Evolutionary conservation across 2,329 filamentous ascomycete species (phyloP).

Genomic region (Sporothrix curviconia): DNA sequence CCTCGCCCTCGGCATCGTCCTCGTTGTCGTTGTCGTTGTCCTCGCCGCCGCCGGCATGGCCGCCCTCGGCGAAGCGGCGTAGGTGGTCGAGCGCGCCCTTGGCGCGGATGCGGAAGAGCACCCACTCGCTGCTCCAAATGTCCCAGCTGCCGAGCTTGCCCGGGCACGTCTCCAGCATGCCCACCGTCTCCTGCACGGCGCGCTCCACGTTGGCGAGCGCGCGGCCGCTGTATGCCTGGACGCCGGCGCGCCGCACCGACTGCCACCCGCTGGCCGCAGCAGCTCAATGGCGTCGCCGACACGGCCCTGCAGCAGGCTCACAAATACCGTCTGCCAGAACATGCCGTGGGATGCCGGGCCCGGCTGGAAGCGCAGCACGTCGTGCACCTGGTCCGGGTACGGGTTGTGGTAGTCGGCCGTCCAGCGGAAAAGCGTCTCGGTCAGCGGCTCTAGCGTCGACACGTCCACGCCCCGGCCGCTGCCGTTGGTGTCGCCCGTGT

Average conservation of each 20-base stretch:
- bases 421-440: slow-evolving; percentile 78
- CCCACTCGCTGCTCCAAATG: slow-evolving; percentile 74
- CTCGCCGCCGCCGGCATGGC: slow-evolving; percentile 22
- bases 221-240: slow-evolving; percentile 63
- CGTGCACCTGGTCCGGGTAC: slow-evolving; percentile 59
- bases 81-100: slow-evolving; percentile 63
- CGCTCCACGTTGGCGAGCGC: slow-evolving; percentile 73
- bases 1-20: slow-evolving; percentile 34
- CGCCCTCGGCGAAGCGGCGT: slow-evolving; percentile 73
- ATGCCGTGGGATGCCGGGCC: slow-evolving; percentile 68
- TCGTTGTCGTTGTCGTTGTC: slow-evolving; percentile 54
- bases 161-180: slow-evolving; percentile 68
- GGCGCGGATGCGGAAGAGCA: slow-evolving; percentile 70
- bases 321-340: slow-evolving; percentile 83
- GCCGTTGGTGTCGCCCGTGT: slow-evolving; percentile 30
- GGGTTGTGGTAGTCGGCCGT: slow-evolving; percentile 67
- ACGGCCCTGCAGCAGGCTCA: slow-evolving; percentile 67
- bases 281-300: slow-evolving; percentile 60
- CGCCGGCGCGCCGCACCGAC: slow-evolving; percentile 61
- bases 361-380: slow-evolving; percentile 57
- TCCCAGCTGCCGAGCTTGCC: slow-evolving; percentile 70
- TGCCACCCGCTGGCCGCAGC: slow-evolving; percentile 73
- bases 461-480: slow-evolving; percentile 28
- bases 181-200: slow-evolving; percentile 61
- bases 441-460: slow-evolving; percentile 45